Conservation (phyloP, 345 rosid species). For the Physaria fendleri region DNA sequence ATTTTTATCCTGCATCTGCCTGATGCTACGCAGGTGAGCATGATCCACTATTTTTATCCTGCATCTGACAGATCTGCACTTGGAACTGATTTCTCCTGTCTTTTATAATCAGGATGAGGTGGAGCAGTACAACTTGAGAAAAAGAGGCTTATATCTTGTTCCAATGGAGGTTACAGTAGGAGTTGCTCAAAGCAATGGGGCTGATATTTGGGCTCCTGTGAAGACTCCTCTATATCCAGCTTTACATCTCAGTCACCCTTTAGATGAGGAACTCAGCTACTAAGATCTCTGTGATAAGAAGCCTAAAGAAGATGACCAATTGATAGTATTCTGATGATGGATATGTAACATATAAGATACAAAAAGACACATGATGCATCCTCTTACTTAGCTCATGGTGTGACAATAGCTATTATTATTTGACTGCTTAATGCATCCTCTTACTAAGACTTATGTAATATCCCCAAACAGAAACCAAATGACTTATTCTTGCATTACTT, state of each 20-base stretch:
- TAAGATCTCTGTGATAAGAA: conserved; percentile 4
- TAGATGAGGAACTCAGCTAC: conserved; percentile 19
- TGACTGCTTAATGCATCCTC: conserved; percentile 5
- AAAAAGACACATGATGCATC: not conserved
- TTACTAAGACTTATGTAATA: conserved; percentile 9
- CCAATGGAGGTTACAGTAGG: conserved; percentile 68
- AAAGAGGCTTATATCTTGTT: conserved; percentile 77
- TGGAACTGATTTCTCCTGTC: not conserved
- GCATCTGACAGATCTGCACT: not conserved
- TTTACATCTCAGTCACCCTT: conserved; percentile 31
- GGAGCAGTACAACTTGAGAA: conserved; percentile 55
- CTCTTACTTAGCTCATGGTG: conserved; percentile 10
- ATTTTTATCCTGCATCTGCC: conserved; percentile 77
- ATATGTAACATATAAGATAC: conserved; percentile 7
- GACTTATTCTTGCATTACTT: conserved; percentile 2
- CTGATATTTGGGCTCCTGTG: conserved; percentile 95
- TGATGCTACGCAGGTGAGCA: conserved; percentile 47
- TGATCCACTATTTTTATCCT: not conserved
- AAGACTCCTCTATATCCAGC: conserved; percentile 63
- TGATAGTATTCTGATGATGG: conserved; percentile 1
- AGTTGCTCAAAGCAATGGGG: conserved; percentile 85
- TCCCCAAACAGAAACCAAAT: not conserved
- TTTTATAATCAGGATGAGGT: conserved; percentile 34
- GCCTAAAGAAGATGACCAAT: conserved; percentile 6
- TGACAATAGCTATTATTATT: conserved; percentile 12